Evolutionary conservation across 352 stramenopile species (phyloP), one percentile per base, ranked within the genome.

Genomic region (Pythium sp.): DNA sequence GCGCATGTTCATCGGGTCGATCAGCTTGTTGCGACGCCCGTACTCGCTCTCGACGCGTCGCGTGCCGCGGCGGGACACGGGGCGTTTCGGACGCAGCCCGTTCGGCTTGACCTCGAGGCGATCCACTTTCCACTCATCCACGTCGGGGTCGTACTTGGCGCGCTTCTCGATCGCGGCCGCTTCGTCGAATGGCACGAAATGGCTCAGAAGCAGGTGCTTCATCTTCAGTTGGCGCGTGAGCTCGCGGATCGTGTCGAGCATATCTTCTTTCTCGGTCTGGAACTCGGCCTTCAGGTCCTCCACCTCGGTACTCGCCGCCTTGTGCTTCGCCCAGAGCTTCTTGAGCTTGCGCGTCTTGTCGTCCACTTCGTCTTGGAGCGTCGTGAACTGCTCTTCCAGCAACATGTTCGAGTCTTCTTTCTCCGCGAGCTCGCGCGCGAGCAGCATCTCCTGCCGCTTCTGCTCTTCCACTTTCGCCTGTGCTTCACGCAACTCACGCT

Each of bases 331-430:
- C 83, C 86, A 98, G 18, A 99, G 73, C 70, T 98, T 99, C 68
- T 98, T 97, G 30, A 99, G 79, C 73, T 99, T 98, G 22, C 90
- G 90, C 0, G 94, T 98, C 75, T 98, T 98, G 51, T 92, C 90
- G 58, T 98, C 85, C 5, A 98, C 92, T 69, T 98, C 91, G 46
- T 98, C 94, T 36, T 92, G 84, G 24, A 97, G 64, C 14, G 78
- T 94, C 38, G 78, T 79, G 71, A 97, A 98, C 72, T 97, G 91
- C 63, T 98, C 92, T 67, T 98, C 88, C 4, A 98, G 72, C 34
- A 97, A 59, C 70, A 98, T 72, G 61, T 97, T 97, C 28, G 87
- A 94, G 67, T 98, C 96, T 64, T 98, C 96, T 58, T 97, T 93
- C 68, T 98, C 94, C 1, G 88, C 91, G 38, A 98, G 80, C 64